phyloP scores from a whole-genome alignment of 2,329 filamentous ascomycete species.

The Graphium sp. region DNA sequence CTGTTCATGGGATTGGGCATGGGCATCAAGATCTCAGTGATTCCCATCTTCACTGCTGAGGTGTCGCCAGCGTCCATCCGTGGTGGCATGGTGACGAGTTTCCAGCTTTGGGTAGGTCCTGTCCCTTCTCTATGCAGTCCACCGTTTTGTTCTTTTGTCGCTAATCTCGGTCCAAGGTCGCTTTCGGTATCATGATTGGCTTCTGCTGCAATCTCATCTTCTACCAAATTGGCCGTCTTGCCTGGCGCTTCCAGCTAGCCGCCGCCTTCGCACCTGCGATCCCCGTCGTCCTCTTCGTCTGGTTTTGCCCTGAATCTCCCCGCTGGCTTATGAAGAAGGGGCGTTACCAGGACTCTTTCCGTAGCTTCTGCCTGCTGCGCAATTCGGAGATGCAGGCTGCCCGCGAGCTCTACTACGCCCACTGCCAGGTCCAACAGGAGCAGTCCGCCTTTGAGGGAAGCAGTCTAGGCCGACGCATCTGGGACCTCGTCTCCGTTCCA shows the following conservation, averaged over 20 bases:
- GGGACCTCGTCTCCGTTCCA: conserved; percentile 50
- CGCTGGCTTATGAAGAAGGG: conserved; percentile 51
- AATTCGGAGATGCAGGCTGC: conserved; percentile 37
- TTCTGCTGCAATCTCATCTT: conserved; percentile 37
- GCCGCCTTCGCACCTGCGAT: conserved; percentile 44
- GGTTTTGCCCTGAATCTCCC: conserved; percentile 46
- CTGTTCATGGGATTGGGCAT: conserved; percentile 55
- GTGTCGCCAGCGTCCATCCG: conserved; percentile 51
- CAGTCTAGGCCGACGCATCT: conserved; percentile 27
- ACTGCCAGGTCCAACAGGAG: conserved; percentile 24
- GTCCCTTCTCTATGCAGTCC: background rate
- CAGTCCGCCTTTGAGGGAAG: conserved; percentile 18
- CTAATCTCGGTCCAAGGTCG: too few relatives aligned
- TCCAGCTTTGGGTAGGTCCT: conserved; percentile 35
- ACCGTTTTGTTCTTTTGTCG: conserved; percentile 44
- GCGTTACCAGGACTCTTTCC: conserved; percentile 41
- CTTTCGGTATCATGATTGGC: conserved; percentile 34
- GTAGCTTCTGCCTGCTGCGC: conserved; percentile 31
- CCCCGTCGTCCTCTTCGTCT: conserved; percentile 34
- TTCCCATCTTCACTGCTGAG: conserved; percentile 62
- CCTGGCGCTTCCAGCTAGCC: conserved; percentile 31
- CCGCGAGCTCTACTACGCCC: conserved; percentile 40
- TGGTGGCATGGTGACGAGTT: conserved; percentile 57
- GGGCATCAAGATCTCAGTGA: conserved; percentile 45
- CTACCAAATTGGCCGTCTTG: conserved; percentile 24